Base-by-base conservation (phyloP, 768 basidiomycete species). In the Lactarius sp. region DNA sequence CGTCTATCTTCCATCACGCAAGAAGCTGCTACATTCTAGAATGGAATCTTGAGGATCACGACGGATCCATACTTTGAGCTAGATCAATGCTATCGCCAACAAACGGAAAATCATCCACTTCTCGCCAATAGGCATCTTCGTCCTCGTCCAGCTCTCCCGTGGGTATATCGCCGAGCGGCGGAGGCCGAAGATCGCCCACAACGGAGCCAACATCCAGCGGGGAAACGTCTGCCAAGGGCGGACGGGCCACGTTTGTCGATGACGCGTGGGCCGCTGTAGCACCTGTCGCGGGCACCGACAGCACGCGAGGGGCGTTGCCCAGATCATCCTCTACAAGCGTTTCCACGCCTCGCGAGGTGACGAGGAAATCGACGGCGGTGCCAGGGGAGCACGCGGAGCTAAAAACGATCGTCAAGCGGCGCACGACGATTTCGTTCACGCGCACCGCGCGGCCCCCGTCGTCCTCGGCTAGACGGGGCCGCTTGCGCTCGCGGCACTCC, bases 321-420 rank as follows among this genome's bases (percentile, higher is more conserved):
- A n/a, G 3, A 27, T 53, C 51, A 10, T 59, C 61, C 3, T 62
- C 57, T 3, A 9, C 16, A n/a, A 50, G 44, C 44, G 59, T 51
- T 52, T 66, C 52, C 10, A 94, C 75, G 8, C 92, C 94, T 22
- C 77, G 74, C 16, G 77, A 69, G 5, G 85, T 82, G 54, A 97
- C 80, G 62, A 92, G 78, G 66, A 88, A 96, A 72, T 97, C 92
- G 61, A 90, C 72, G 13, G 85, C 86, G 18, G 75, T 76, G 1
- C 27, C 27, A 27, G 87, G 81, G 0, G 77, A 69, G 0, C 75
- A 75, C 14, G 88, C 80, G 10, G 85, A 85, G 66, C 85, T 90
- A 75, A 94, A 97, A 9, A 97, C 78, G 56, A 95, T 78, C 61
- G 84, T 85, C 59, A 94, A 74, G 46, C 87, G 81, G 44, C 94